Evolutionary conservation across 2,329 filamentous ascomycete genomes (phyloP).

Genomic region (Claviceps paspali): DNA sequence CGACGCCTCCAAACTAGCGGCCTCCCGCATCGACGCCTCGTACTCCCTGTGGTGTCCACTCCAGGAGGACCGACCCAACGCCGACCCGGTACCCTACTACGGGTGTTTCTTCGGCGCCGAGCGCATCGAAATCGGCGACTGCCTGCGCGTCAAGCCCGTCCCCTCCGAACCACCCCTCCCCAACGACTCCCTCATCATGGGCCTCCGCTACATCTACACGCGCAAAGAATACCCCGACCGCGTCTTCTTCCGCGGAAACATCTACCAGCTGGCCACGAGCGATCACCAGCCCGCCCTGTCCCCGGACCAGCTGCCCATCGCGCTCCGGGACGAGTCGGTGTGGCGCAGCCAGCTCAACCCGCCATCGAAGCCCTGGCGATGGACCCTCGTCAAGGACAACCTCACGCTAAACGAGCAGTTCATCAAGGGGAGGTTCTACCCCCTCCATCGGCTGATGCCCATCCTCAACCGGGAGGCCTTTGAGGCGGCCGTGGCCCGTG

Average conservation of each 20-base stretch:
- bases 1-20: slow-evolving; percentile 36
- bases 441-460: slow-evolving; percentile 35
- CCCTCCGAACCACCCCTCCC: slow-evolving; percentile 20
- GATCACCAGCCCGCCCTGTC: slow-evolving; percentile 15
- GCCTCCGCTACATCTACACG: slow-evolving; percentile 25
- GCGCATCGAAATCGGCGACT: slow-evolving; percentile 30
- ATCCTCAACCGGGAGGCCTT: slow-evolving; percentile 28
- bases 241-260: slow-evolving; percentile 26
- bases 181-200: slow-evolving; percentile 19
- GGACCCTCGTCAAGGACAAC: slow-evolving; percentile 28
- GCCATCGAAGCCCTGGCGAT: slow-evolving; percentile 20
- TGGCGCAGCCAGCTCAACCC: slow-evolving; percentile 23
- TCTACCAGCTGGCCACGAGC: slow-evolving; percentile 21
- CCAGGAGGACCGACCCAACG: slow-evolving; percentile 14
- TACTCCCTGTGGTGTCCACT: slow-evolving; percentile 31
- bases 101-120: slow-evolving; percentile 37
- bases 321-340: slow-evolving; percentile 23
- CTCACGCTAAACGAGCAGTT: slow-evolving; percentile 30
- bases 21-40: slow-evolving; percentile 31
- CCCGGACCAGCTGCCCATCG: slow-evolving; percentile 25
- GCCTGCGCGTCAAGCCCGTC: slow-evolving; percentile 30
- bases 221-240: slow-evolving; percentile 18
- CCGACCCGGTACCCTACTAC: slow-evolving; percentile 23
- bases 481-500: slow-evolving; percentile 21
- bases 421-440: slow-evolving; percentile 42